These are phyloP conservation scores for Metschnikowia santaceciliae DNA, from an alignment of 805 yeast genomes.

Conservation along the genomic window DNA sequence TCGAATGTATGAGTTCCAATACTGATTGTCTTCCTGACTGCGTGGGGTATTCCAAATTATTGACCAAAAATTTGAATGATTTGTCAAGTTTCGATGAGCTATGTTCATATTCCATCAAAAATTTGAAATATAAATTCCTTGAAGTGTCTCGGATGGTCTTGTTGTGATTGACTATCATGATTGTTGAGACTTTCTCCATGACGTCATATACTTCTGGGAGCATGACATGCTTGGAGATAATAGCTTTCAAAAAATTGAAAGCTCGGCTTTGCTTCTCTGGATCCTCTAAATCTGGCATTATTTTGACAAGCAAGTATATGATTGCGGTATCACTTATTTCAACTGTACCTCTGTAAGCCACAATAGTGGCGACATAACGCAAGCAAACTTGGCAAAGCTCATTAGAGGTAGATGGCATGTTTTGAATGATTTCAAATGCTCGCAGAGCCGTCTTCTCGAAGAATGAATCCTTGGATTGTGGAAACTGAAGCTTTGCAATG, in stretches of 20 bases:
- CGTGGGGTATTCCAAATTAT: conserved; percentile 79
- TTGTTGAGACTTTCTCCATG: conserved; percentile 73
- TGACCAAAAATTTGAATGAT: conserved; percentile 75
- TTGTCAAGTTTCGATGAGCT: conserved; percentile 80
- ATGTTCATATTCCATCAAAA: conserved; percentile 92
- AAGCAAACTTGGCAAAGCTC: conserved; percentile 79
- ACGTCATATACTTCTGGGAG: conserved; percentile 88
- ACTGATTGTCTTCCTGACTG: conserved; percentile 86
- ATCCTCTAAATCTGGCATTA: conserved; percentile 85
- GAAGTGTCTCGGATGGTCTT: conserved; percentile 80
- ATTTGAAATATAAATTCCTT: conserved; percentile 76
- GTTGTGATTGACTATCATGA: conserved; percentile 87
- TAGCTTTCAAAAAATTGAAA: conserved; percentile 73
- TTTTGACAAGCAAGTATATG: conserved; percentile 64
- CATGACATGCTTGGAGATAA: conserved; percentile 68
- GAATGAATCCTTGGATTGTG: conserved; percentile 45
- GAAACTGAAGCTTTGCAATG: conserved; percentile 59
- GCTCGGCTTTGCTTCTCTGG: conserved; percentile 88
- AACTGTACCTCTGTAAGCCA: conserved; percentile 65
- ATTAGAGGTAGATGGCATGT: conserved; percentile 70
- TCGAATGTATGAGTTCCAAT: conserved; percentile 74
- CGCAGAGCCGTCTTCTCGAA: conserved; percentile 61
- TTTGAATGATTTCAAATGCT: conserved; percentile 61
- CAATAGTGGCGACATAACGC: conserved; percentile 65
- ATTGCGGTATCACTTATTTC: conserved; percentile 66